Base-by-base conservation (phyloP, 306 rosid genomes). In the Parietaria judaica region DNA sequence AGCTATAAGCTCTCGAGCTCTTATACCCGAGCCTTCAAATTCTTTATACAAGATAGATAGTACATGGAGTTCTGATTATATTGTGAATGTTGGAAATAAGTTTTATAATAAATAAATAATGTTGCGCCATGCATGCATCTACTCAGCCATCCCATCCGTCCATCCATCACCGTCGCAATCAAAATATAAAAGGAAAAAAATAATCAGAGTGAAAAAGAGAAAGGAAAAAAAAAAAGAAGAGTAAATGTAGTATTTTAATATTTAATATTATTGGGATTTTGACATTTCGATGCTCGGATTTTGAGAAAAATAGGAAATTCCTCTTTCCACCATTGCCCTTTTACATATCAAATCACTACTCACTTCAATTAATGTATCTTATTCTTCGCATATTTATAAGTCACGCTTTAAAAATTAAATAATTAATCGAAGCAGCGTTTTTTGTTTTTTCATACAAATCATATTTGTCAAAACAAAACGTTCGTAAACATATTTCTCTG, bases 211-310 rank as follows among this genome's bases (percentile, higher is more conserved):
- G 0, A 6, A 70, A 60, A 65, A 72, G 55, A 43, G 49, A 36
- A 63, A 14, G 1, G n/a, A n/a, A n/a, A 17, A 0, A 2, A 3
- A 23, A 1, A 34, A 3, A 31, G 34, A 10, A 4, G 3, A n/a
- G 38, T 15, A 17, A 17, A 39, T 43, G 16, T 15, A 8, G 64
- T 65, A 68, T 66, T 71, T 34, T 79, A 84, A 76, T 81, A 89
- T 80, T 82, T 77, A 78, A 41, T 41, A 5, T 8, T 5, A 80
- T 84, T 80, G 66, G 61, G 78, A 84, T 72, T 83, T 82, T 86
- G 95, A 86, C 95, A 80, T 85, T 82, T 80, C 92, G 8, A 79
- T 75, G 94, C 97, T 84, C 90, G 76, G 70, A 82, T 77, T 86
- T 82, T 84, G 80, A 82, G 90, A 77, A 47, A 23, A 60, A 74